These are phyloP conservation scores for Rhodotorula sp. DNA, from an alignment of 1,284 basidiomycete genomes.

Conservation along the genomic window DNA sequence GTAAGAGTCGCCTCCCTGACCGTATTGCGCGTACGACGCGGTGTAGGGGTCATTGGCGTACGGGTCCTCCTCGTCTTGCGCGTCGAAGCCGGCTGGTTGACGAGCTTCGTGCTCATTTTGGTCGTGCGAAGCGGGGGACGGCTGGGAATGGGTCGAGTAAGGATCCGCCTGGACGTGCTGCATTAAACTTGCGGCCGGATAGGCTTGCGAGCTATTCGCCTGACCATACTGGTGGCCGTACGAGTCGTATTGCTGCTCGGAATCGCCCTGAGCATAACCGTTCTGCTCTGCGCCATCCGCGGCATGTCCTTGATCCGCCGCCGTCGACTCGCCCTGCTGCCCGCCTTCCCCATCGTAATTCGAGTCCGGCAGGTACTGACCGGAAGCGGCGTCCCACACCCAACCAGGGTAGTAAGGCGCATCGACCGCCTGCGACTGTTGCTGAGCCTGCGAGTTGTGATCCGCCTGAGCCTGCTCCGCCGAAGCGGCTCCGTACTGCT, in stretches of 20 bases:
- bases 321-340: background rate
- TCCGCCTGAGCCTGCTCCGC: background rate
- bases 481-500: background rate
- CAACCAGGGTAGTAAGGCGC: constrained; percentile 37
- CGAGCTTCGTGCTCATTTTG: no score
- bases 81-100: background rate
- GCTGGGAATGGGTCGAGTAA: background rate
- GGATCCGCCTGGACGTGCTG: constrained; percentile 7
- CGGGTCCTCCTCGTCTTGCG: background rate
- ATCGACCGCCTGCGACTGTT: constrained; percentile 8
- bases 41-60: constrained; percentile 9
- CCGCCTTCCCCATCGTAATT: background rate
- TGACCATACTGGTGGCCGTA: no score
- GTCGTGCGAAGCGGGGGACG: no score
- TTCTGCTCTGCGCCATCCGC: background rate
- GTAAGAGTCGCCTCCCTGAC: background rate
- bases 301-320: background rate
- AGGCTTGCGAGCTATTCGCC: no score
- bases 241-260: background rate
- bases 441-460: background rate
- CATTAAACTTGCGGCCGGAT: background rate
- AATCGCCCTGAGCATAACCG: background rate
- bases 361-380: constrained; percentile 36
- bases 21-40: constrained; percentile 3
- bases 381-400: constrained; percentile 31